phyloP scores from a whole-genome alignment of 2,329 filamentous ascomycete species.

The Aspergillus bombycis region DNA sequence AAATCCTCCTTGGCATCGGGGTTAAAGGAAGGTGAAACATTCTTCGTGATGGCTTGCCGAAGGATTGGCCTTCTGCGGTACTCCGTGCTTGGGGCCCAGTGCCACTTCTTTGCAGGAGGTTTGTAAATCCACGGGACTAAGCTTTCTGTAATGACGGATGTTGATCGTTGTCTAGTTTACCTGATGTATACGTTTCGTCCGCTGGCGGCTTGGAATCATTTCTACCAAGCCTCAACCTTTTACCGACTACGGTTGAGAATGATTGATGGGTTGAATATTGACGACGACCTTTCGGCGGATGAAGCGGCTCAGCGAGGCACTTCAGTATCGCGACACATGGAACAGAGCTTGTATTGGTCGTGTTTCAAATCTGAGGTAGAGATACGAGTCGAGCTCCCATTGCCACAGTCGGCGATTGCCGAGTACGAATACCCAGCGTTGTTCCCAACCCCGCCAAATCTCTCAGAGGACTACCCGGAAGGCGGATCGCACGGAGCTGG shows the following conservation, averaged over 20 bases:
- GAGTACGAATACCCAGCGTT: conserved; percentile 39
- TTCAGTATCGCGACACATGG: conserved; percentile 32
- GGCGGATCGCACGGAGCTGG: not conserved
- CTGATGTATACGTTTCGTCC: conserved; percentile 44
- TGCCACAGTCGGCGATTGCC: conserved; percentile 42
- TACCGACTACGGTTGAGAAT: conserved; percentile 40
- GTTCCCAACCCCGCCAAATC: conserved; percentile 34
- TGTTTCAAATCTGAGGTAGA: conserved; percentile 51
- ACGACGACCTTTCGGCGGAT: conserved; percentile 8
- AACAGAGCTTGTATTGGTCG: conserved; percentile 49
- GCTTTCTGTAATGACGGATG: conserved; percentile 18
- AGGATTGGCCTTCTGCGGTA: conserved; percentile 32
- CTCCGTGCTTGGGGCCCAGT: conserved; percentile 40
- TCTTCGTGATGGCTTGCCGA: conserved; percentile 34
- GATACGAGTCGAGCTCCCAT: conserved; percentile 43
- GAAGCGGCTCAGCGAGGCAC: conserved; percentile 12
- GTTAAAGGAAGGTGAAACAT: conserved; percentile 30
- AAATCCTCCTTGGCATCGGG: conserved; percentile 6
- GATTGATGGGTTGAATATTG: conserved; percentile 17
- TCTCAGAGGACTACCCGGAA: conserved; percentile 14
- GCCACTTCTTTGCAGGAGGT: conserved; percentile 46
- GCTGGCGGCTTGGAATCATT: conserved; percentile 43
- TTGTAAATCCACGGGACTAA: conserved; percentile 14
- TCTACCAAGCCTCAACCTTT: conserved; percentile 35
- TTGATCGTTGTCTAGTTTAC: conserved; percentile 6